A percentile compares a stretch with the other conserved stretches of the same genome.
Conservation (phyloP, 495 filamentous ascomycete species). For the Neurospora sp. region DNA sequence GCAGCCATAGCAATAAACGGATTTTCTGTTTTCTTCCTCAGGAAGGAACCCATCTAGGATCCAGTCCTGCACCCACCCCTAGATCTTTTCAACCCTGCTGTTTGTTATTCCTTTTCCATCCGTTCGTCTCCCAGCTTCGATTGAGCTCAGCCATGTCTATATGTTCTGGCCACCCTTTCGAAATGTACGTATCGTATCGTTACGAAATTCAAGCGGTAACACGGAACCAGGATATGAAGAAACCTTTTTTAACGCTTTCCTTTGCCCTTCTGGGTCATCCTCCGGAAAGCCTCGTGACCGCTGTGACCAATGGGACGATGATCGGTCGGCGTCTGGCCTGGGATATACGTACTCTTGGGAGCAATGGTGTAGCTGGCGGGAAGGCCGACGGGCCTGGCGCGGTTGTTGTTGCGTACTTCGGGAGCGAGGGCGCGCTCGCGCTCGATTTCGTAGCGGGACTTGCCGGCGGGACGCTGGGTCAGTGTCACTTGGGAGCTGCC, state of each 20-base stretch:
- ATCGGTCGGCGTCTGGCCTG: conserved; percentile 21
- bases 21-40: neutral
- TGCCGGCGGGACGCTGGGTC: conserved; percentile 32
- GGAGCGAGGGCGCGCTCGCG: conserved; percentile 63
- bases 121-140: neutral
- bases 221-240: neutral
- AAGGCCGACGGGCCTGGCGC: conserved; percentile 59
- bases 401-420: conserved; percentile 51
- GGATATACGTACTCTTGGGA: conserved; percentile 50
- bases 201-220: neutral
- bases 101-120: neutral
- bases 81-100: neutral
- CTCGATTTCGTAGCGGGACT: conserved; percentile 47
- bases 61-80: neutral
- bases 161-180: neutral
- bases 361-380: conserved; percentile 74
- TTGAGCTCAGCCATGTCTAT: neutral
- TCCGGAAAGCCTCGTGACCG: conserved; percentile 72
- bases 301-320: conserved; percentile 58
- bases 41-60: neutral
- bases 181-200: neutral
- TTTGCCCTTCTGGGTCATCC: conserved; percentile 65
- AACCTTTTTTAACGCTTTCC: conserved; percentile 32
- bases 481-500: conserved; percentile 33
- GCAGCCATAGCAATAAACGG: neutral